Evolutionary conservation across 2,329 filamentous ascomycete genomes (phyloP), one percentile per base, ranked within the genome.

Genomic region (Sordariomycetes sp.): DNA sequence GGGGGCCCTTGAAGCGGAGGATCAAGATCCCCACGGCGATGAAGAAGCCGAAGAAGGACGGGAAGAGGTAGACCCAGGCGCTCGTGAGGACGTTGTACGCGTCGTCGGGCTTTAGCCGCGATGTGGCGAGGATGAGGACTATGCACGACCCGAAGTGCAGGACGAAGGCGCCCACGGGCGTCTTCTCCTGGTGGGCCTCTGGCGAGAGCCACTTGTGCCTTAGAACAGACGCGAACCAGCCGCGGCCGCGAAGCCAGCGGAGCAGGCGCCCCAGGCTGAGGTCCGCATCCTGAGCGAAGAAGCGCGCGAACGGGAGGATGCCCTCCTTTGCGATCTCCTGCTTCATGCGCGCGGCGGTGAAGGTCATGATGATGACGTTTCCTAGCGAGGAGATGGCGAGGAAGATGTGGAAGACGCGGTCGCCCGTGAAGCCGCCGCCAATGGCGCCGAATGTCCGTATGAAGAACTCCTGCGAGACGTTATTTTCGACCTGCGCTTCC

Each of bases 321-420:
- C 79, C 80, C 65, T 82, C 77, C 63, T 83, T 82, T 7, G 80
- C 81, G 51, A 84, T 81, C 64, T 84, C 80, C 63, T 83, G 80
- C 65, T 83, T 82, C n/a, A 83, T 76, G 59, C 79, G 71, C 2
- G 79, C 73, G 7, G 78, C 75, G 0, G 78, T 79, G 61, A 79
- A 84, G 0, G 80, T 83, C 68, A 79, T 79, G 22, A 79, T 76
- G 11, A 82, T 71, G 51, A 84, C 76, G 63, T 83, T 82, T 0
- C 80, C 80, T 54, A 83, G 71, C 22, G 74, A 77, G 2, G 77
- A 80, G 25, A 83, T 67, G 2, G 80, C 79, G 6, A 81, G 70
- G 50, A 83, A 74, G 0, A 71, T 74, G 14, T 77, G 71, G 60
- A 81, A 71, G 7, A 77, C 71, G 1, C 70, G 67, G 51, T 22